phyloP scores from a whole-genome alignment of 177 flowering plant species.

The Telopea speciosissima region DNA sequence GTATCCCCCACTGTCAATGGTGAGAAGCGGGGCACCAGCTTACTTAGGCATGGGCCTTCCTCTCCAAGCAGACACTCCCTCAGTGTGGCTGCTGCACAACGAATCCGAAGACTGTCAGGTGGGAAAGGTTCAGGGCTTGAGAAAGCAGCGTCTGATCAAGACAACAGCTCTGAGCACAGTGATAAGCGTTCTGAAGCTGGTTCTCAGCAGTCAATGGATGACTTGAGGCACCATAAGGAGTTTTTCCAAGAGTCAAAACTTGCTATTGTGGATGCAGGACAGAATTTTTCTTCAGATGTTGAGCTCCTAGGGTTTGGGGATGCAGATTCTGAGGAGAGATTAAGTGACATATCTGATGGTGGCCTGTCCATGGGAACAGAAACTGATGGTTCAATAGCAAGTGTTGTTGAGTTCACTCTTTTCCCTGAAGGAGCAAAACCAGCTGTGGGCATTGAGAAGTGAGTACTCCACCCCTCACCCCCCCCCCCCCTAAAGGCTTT shows the following conservation, averaged over 20 bases:
- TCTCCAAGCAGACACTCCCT: conserved; percentile 64
- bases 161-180: conserved; percentile 36
- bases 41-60: conserved; percentile 36
- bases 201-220: conserved; percentile 68
- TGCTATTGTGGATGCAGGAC: conserved; percentile 27
- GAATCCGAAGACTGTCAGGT: conserved; percentile 28
- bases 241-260: conserved; percentile 28
- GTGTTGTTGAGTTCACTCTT: conserved; percentile 2
- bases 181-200: conserved; percentile 75
- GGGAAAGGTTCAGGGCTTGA: conserved; percentile 34
- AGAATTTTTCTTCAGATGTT: conserved; percentile 21
- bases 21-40: conserved; percentile 32
- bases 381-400: conserved; percentile 25
- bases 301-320: conserved; percentile 23
- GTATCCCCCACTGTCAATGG: conserved; percentile 27
- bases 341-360: conserved; percentile 36
- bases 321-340: conserved; percentile 34
- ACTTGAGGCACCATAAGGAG: conserved; percentile 41
- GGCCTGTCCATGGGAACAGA: conserved; percentile 41
- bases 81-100: conserved; percentile 30
- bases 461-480: not conserved
- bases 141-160: conserved; percentile 25
- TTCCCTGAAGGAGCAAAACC: conserved; percentile 11
- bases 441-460: conserved; percentile 10
- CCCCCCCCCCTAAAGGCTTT: not conserved